Conservation (phyloP, 2,329 filamentous ascomycete genomes). For the Nigrospora osmanthi region DNA sequence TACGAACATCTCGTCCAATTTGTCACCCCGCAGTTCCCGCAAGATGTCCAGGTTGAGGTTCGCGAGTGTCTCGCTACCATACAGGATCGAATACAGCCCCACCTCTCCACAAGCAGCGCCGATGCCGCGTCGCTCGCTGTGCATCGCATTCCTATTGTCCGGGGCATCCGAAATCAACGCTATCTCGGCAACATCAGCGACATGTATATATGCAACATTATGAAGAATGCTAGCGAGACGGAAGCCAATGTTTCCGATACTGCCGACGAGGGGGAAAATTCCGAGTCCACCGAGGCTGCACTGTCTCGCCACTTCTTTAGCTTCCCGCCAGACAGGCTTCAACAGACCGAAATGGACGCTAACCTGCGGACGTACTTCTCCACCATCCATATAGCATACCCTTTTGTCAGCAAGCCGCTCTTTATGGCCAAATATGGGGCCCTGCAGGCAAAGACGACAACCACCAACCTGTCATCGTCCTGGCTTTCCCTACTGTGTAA, state of each 20-base stretch:
- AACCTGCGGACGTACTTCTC: constrained; percentile 11
- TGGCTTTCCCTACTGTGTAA: constrained; percentile 13
- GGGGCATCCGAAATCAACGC: constrained; percentile 7
- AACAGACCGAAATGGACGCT: not conserved
- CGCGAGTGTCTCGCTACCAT: too few relatives aligned
- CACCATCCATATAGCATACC: constrained; percentile 25
- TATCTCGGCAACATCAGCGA: constrained; percentile 30
- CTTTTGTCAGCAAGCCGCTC: constrained; percentile 17
- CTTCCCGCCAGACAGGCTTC: constrained; percentile 4
- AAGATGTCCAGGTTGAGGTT: too few relatives aligned
- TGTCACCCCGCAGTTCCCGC: too few relatives aligned
- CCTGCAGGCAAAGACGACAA: not conserved
- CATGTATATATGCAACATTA: constrained; percentile 25
- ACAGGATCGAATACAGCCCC: too few relatives aligned
- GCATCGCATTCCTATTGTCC: too few relatives aligned
- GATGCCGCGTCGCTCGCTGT: too few relatives aligned
- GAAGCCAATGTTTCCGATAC: not conserved
- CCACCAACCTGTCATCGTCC: not conserved
- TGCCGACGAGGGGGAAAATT: constrained; percentile 14
- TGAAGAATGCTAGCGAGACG: constrained; percentile 16
- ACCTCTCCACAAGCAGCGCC: too few relatives aligned
- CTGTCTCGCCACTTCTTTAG: constrained; percentile 4
- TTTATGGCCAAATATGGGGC: constrained; percentile 5
- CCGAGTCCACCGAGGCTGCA: constrained; percentile 11
- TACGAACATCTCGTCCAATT: too few relatives aligned